These are phyloP conservation scores for Przewalskia tangutica DNA, from an alignment of 257 asterid species.

Conservation along the genomic window DNA sequence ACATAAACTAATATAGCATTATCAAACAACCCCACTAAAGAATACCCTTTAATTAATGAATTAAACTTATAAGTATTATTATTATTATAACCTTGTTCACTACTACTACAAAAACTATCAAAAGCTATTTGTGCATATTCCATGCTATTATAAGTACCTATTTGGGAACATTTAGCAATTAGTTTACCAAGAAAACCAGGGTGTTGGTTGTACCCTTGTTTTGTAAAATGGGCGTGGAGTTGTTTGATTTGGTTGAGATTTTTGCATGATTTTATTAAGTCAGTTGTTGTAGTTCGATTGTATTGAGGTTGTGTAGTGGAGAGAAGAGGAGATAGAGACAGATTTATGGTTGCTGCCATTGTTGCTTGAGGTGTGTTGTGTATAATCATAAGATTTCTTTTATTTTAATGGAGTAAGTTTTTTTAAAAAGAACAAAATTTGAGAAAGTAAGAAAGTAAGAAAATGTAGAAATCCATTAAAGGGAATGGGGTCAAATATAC, in stretches of 20 bases:
- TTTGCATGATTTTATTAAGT: constrained; percentile 36
- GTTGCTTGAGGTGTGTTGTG: neutral
- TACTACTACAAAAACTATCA: constrained; percentile 15
- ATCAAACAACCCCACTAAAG: constrained; percentile 16
- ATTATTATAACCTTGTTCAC: constrained; percentile 7
- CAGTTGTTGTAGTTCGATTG: neutral
- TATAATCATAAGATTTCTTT: too few relatives aligned
- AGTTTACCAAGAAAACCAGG: constrained; percentile 22
- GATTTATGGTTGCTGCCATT: neutral
- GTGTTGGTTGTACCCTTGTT: constrained; percentile 21
- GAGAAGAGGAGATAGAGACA: neutral
- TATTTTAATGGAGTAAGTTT: too few relatives aligned
- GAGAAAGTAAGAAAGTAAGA: too few relatives aligned
- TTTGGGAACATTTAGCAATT: constrained; percentile 28
- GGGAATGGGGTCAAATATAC: too few relatives aligned
- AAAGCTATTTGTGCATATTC: constrained; percentile 33
- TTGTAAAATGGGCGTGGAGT: constrained; percentile 35
- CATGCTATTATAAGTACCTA: constrained; percentile 33
- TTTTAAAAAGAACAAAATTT: too few relatives aligned
- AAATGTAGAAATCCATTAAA: too few relatives aligned
- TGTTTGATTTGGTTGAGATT: constrained; percentile 34
- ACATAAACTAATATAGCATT: constrained; percentile 25
- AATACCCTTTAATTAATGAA: constrained; percentile 37
- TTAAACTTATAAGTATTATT: constrained; percentile 25
- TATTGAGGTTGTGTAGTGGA: neutral